Conservation (phyloP, 179 eudicot species). For the Spergularia azorica region DNA sequence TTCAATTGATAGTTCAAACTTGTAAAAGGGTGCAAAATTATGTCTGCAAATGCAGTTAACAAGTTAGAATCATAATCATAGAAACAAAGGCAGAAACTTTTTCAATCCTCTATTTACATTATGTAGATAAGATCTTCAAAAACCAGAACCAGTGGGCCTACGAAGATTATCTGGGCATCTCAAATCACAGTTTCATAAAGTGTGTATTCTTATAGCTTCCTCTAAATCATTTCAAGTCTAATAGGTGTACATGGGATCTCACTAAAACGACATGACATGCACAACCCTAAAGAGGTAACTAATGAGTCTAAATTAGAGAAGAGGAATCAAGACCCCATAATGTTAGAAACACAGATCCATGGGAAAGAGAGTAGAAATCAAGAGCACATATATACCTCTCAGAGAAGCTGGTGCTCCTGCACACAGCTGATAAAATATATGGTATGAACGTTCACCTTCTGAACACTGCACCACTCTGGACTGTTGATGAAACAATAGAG, state of each 20-base stretch:
- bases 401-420: constrained; percentile 85
- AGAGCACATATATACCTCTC: constrained; percentile 48
- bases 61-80: background rate
- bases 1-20: background rate
- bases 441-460: constrained; percentile 97
- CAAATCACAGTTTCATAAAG: constrained; percentile 3
- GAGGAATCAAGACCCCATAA: background rate
- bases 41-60: background rate
- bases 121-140: background rate
- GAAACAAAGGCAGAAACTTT: background rate
- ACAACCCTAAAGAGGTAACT: constrained; percentile 1
- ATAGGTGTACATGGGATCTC: background rate
- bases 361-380: background rate
- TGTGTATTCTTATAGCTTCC: background rate
- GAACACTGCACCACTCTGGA: constrained; percentile 97
- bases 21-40: background rate
- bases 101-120: background rate
- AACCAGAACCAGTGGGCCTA: constrained; percentile 4
- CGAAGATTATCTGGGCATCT: background rate
- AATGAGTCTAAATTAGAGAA: background rate
- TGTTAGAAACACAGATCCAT: background rate
- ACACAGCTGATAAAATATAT: constrained; percentile 98
- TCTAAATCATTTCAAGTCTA: constrained; percentile 1
- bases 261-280: constrained; percentile 8
- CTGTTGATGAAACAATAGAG: constrained; percentile 53